Percentiles rank a stretch among this genome's conserved stretches.
These are phyloP conservation scores for Pichia sp. DNA, from an alignment of 1,139 yeast genomes.

Conservation along the genomic window DNA sequence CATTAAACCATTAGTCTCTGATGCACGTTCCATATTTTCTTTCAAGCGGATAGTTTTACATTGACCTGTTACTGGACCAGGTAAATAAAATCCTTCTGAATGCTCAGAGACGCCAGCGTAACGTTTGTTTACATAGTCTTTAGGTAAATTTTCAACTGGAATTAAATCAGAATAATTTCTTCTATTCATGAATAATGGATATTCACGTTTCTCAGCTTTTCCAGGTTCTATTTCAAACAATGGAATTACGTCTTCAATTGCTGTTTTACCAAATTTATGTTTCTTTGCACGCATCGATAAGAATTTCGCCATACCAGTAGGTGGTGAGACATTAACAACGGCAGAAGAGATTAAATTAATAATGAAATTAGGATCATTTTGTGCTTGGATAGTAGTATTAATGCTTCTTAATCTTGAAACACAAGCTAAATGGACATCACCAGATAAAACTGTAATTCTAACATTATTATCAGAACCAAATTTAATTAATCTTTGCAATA, in stretches of 20 bases:
- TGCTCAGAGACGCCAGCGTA: constrained; percentile 3
- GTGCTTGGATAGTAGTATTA: constrained; percentile 39
- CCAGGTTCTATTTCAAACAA: constrained; percentile 53
- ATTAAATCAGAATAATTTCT: constrained; percentile 68
- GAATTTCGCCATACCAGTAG: constrained; percentile 72
- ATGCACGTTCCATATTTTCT: neutral
- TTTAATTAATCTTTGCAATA: constrained; percentile 23
- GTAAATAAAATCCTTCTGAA: constrained; percentile 11
- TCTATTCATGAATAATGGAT: constrained; percentile 60
- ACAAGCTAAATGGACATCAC: constrained; percentile 89
- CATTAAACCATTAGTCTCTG: constrained; percentile 19
- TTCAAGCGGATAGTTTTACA: neutral
- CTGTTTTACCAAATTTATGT: constrained; percentile 53
- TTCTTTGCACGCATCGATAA: constrained; percentile 54
- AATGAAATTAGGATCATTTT: constrained; percentile 67
- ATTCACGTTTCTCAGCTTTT: constrained; percentile 33
- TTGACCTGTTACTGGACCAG: constrained; percentile 8
- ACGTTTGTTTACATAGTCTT: constrained; percentile 6
- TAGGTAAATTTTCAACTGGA: constrained; percentile 33
- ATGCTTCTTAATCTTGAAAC: constrained; percentile 70
- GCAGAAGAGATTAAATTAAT: constrained; percentile 85
- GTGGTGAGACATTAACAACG: constrained; percentile 88
- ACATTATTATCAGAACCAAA: constrained; percentile 54
- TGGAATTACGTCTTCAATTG: constrained; percentile 65
- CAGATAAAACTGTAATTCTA: constrained; percentile 77